phyloP scores from a whole-genome alignment of 2,329 filamentous ascomycete genomes.

The Tolypocladium tundrense region DNA sequence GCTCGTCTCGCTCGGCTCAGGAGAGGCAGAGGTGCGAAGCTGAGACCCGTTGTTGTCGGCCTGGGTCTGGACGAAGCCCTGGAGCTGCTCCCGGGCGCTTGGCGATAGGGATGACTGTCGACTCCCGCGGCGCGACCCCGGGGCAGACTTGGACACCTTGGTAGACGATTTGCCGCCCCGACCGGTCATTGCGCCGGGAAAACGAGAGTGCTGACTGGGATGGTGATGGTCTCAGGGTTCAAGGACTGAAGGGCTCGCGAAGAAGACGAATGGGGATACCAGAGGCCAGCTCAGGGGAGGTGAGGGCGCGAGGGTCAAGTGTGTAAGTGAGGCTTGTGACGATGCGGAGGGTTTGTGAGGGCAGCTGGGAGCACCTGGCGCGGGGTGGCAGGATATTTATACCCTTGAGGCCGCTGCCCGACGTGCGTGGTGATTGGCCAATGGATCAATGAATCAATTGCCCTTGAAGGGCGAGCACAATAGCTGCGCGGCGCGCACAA shows the following conservation, averaged over 20 bases:
- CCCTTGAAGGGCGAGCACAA: not conserved
- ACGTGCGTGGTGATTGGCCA: not conserved
- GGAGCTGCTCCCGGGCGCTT: not conserved
- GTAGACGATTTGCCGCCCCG: not conserved
- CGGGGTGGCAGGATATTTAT: not conserved
- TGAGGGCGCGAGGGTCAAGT: not conserved
- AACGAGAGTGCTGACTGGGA: not conserved
- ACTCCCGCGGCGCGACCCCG: not conserved
- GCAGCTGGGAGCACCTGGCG: slow-evolving; percentile 14
- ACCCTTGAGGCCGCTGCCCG: not conserved
- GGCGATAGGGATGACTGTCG: not conserved
- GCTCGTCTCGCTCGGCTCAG: not conserved
- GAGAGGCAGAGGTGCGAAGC: not conserved
- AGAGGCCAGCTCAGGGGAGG: not conserved
- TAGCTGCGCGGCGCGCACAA: not conserved
- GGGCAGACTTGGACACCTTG: not conserved
- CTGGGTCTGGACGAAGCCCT: not conserved
- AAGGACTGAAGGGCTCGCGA: not conserved
- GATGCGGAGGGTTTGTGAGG: not conserved
- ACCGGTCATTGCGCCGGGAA: not conserved
- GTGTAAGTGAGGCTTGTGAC: not conserved
- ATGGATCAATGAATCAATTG: not conserved
- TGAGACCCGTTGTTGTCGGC: not conserved
- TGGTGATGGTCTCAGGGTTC: not conserved
- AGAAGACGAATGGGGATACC: not conserved